A percentile compares a stretch with the other conserved stretches of the same genome.
phyloP scores from a whole-genome alignment of 768 basidiomycete genomes.

The Rhizopogon roseolus region DNA sequence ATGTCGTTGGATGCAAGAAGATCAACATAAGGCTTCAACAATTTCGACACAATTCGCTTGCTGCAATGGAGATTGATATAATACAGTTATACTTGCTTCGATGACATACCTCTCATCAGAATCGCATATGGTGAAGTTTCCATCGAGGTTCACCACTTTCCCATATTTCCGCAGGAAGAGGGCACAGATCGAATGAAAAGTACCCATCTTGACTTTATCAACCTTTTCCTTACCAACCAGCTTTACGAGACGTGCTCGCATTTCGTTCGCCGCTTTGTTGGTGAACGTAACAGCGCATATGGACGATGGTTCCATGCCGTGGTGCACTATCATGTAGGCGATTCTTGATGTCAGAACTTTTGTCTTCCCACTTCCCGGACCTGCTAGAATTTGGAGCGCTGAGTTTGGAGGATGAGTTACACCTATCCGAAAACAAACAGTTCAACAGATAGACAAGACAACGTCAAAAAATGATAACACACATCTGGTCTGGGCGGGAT shows the following conservation, averaged over 20 bases:
- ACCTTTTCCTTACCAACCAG: slow-evolving; percentile 61
- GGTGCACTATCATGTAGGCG: slow-evolving; percentile 55
- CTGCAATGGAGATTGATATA: slow-evolving; percentile 28
- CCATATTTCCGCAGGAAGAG: slow-evolving; percentile 66
- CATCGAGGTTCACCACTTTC: slow-evolving; percentile 48
- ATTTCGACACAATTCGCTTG: slow-evolving; percentile 58
- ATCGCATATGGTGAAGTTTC: slow-evolving; percentile 82
- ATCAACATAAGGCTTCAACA: slow-evolving; percentile 55
- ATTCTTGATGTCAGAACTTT: slow-evolving; percentile 68
- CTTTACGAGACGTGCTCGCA: slow-evolving; percentile 63
- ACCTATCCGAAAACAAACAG: slow-evolving; percentile 35
- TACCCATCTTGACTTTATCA: slow-evolving; percentile 59
- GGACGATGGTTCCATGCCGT: slow-evolving; percentile 45
- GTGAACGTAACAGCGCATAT: slow-evolving; percentile 87
- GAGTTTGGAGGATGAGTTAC: slow-evolving; percentile 56
- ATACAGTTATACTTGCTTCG: background rate
- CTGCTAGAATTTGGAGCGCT: slow-evolving; percentile 78
- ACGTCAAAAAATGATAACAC: background rate
- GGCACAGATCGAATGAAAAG: slow-evolving; percentile 76
- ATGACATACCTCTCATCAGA: slow-evolving; percentile 62
- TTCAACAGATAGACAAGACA: background rate
- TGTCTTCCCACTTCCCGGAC: slow-evolving; percentile 76
- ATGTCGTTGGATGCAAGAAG: slow-evolving; percentile 42
- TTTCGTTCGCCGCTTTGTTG: slow-evolving; percentile 87
- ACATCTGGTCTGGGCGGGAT: slow-evolving; percentile 8